Percentiles rank a stretch among this genome's conserved stretches.
phyloP scores from a whole-genome alignment of 2,329 filamentous ascomycete species.

The Penicillium palitans region DNA sequence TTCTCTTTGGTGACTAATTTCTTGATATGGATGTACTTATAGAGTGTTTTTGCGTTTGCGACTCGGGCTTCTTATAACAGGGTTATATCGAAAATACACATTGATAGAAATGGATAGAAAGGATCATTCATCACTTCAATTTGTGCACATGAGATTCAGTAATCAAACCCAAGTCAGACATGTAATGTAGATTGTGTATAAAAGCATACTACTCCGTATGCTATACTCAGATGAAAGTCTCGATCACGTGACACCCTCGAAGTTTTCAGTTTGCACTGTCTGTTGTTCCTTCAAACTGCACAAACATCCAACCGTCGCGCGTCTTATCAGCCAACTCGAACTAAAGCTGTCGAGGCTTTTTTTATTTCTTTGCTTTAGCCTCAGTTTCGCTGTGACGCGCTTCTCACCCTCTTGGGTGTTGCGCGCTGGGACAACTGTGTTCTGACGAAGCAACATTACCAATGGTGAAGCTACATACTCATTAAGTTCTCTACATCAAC shows the following conservation, averaged over 20 bases:
- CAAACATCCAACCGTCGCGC: slow-evolving; percentile 36
- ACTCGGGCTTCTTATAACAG: not conserved
- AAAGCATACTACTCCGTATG: not conserved
- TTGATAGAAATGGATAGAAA: not conserved
- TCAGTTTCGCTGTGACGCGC: slow-evolving; percentile 8
- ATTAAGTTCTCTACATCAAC: not conserved
- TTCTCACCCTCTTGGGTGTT: slow-evolving; percentile 20
- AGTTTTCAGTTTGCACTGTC: slow-evolving; percentile 41
- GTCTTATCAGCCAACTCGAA: slow-evolving; percentile 26
- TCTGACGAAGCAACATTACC: not conserved
- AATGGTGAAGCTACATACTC: not conserved
- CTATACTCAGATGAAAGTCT: not conserved
- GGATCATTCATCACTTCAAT: not conserved
- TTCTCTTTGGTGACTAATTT: not conserved
- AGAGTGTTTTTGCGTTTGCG: not conserved
- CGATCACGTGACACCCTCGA: slow-evolving; percentile 18
- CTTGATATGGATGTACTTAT: not conserved
- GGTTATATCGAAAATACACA: not conserved
- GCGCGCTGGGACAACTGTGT: not conserved
- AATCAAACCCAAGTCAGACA: not conserved
- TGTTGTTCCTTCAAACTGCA: slow-evolving; percentile 42
- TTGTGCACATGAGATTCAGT: no score
- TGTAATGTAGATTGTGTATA: not conserved
- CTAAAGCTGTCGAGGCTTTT: slow-evolving; percentile 13
- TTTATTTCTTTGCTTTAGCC: not conserved